Conservation (phyloP, 148 eudicot species). For the Camellia japonica region DNA sequence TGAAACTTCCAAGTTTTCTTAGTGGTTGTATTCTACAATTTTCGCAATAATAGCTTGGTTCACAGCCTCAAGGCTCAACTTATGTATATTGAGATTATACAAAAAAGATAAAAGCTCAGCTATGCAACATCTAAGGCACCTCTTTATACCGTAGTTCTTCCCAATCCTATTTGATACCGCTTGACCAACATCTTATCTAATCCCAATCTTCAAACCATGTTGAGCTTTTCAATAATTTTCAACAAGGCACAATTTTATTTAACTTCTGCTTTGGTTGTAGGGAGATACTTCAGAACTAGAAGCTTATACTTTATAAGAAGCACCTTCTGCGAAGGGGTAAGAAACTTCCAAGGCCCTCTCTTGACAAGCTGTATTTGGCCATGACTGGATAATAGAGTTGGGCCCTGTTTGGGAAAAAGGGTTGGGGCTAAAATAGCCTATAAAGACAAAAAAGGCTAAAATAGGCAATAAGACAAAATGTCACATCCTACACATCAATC, state of each 20-base stretch:
- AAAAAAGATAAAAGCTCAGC: no score
- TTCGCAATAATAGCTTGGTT: neutral
- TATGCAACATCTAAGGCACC: neutral
- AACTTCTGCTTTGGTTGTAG: neutral
- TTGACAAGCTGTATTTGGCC: conserved; percentile 6
- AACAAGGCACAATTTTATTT: no score
- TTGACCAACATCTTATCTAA: neutral
- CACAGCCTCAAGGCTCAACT: neutral
- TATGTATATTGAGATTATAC: no score
- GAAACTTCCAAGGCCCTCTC: neutral
- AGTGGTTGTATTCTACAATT: no score
- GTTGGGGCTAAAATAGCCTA: no score
- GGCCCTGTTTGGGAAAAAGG: no score
- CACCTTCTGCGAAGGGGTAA: neutral
- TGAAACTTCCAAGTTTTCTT: neutral
- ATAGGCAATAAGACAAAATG: no score
- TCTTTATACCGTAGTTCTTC: neutral
- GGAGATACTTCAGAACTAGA: neutral
- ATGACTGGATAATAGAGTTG: neutral
- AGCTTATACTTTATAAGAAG: neutral
- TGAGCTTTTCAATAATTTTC: no score
- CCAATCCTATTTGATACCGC: neutral
- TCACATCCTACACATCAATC: no score
- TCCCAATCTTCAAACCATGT: no score
- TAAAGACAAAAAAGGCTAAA: no score